Evolutionary conservation across 1,139 yeast genomes (phyloP), one percentile per base, ranked within the genome.

Genomic region (Diutina siamensis): DNA sequence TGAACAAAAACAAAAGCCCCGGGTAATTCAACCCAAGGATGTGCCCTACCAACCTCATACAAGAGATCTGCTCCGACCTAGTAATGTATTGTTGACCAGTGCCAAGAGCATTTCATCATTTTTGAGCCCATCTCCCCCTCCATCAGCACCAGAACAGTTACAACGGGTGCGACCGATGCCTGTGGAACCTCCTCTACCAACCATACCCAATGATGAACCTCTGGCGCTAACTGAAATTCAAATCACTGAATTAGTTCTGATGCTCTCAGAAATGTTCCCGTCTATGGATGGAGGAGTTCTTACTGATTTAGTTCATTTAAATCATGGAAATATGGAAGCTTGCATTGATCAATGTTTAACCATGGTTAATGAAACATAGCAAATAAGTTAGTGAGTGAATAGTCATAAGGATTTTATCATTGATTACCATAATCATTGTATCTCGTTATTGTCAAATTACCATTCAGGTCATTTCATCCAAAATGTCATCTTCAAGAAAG

Each of bases 251-350:
- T 57, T 67, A 0, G 67, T 61, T 45, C 64, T 64, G 3, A 74
- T 76, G 2, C 65, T 88, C 45, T 65, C 65, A 28, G 80, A 79
- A 47, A 84, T 88, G 77, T 87, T 88, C 61, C 95, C 96, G 1
- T 68, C 67, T 34, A 64, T 87, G 49, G 96, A 87, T 53, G 65
- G 66, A 36, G 82, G 76, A 1, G 67, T 88, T 1, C 69, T 88
- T 46, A 76, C 71, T 46, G 96, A 88, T 57, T 81, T 88, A 3
- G 72, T 86, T 27, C 64, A 67, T 1, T 77, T 82, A 59, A 83
- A 82, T 56, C 72, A 78, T 47, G 84, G 85, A 20, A 70, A 83
- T 46, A 71, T 84, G 19, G 94, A 89, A 22, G 74, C 73, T 9
- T 83, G 92, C 46, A 83, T 87, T 2, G 96, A 87, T 56, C 78